Evolutionary conservation across 1,284 basidiomycete genomes (phyloP).

Genomic region (Sanghuangporus sanghuang): DNA sequence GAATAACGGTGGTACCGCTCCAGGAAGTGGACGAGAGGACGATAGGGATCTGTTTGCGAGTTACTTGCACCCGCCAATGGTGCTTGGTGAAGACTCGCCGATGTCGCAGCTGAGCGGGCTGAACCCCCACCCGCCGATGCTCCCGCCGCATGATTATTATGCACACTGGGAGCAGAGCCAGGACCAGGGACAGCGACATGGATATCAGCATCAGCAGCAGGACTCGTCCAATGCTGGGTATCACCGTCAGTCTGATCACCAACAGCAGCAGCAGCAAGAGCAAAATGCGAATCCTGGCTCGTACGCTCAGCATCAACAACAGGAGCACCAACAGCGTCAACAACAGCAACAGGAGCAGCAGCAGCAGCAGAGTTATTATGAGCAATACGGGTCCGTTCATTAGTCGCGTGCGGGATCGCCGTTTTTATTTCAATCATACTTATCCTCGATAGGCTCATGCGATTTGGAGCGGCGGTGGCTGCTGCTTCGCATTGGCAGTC

Average conservation of each 20-base stretch:
- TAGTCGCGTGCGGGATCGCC: constrained; percentile 2
- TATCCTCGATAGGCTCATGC: constrained; percentile 6
- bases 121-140: constrained; percentile 38
- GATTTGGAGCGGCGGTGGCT: not conserved
- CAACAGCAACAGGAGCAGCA: not conserved
- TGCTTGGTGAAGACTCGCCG: constrained; percentile 29
- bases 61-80: constrained; percentile 56
- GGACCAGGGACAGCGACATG: constrained; percentile 27
- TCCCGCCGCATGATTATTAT: constrained; percentile 27
- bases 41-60: constrained; percentile 50
- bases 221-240: constrained; percentile 26
- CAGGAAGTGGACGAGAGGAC: constrained; percentile 24
- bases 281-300: not conserved
- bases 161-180: not conserved
- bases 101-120: constrained; percentile 29
- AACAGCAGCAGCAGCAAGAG: not conserved
- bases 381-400: constrained; percentile 15
- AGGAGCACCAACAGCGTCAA: constrained; percentile 26
- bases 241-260: constrained; percentile 18
- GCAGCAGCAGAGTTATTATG: constrained; percentile 18
- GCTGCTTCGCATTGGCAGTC: not conserved
- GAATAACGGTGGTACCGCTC: constrained; percentile 31
- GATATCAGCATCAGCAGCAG: constrained; percentile 15
- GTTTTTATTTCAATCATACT: not conserved
- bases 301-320: constrained; percentile 17